Conservation (phyloP, 495 filamentous ascomycete species). For the Clohesyomyces aquaticus region DNA sequence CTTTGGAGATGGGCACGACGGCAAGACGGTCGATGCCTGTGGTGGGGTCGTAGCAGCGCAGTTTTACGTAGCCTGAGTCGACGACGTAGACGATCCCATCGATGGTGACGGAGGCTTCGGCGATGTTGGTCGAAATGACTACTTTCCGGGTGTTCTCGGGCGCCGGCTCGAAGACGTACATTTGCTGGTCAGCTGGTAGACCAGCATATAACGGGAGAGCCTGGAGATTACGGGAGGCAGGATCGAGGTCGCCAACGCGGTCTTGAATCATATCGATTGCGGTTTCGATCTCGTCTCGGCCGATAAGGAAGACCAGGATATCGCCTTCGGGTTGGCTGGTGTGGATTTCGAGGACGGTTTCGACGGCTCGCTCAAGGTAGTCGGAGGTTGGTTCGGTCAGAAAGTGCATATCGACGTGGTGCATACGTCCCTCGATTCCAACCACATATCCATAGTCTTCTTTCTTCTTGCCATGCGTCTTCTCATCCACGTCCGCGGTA, state of each 20-base stretch:
- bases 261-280: constrained; percentile 46
- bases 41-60: constrained; percentile 82
- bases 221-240: constrained; percentile 34
- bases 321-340: constrained; percentile 83
- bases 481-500: constrained; percentile 54
- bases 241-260: constrained; percentile 37
- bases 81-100: constrained; percentile 49
- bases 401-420: constrained; percentile 88
- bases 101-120: constrained; percentile 52
- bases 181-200: constrained; percentile 48
- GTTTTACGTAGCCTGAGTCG: constrained; percentile 74
- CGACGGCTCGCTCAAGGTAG: constrained; percentile 84
- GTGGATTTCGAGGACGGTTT: constrained; percentile 93
- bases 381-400: constrained; percentile 79
- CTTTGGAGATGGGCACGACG: constrained; percentile 85
- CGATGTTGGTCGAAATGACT: constrained; percentile 51
- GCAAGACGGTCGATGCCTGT: constrained; percentile 92
- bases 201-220: constrained; percentile 50
- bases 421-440: constrained; percentile 87
- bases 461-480: constrained; percentile 44
- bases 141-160: constrained; percentile 47
- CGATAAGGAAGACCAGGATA: constrained; percentile 63
- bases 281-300: constrained; percentile 50
- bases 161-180: constrained; percentile 50
- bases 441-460: constrained; percentile 70